These are phyloP conservation scores for Aciculosporium take DNA, from an alignment of 2,329 filamentous ascomycete genomes.

Conservation along the genomic window DNA sequence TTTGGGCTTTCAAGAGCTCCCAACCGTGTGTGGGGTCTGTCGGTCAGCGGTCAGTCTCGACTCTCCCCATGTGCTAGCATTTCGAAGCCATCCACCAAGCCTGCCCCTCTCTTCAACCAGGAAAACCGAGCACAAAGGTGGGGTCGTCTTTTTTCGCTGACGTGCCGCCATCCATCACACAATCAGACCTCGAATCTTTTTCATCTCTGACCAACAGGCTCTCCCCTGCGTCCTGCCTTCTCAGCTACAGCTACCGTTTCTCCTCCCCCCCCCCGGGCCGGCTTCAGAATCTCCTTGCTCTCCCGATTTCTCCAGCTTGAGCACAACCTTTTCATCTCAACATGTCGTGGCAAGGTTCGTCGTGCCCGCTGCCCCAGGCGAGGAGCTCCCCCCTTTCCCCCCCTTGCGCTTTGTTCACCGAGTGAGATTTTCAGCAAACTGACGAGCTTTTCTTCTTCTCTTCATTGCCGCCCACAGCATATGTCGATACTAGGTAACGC, in stretches of 20 bases:
- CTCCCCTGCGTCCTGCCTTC: background rate
- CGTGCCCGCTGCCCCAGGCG: constrained; percentile 9
- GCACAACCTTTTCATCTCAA: constrained; percentile 20
- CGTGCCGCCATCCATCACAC: constrained; percentile 4
- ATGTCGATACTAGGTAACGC: constrained; percentile 37
- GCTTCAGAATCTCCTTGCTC: constrained; percentile 1
- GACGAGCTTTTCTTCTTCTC: constrained; percentile 7
- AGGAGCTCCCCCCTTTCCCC: constrained; percentile 14
- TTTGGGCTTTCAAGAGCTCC: no score
- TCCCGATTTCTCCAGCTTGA: background rate
- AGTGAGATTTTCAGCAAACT: constrained; percentile 6
- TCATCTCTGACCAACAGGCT: background rate
- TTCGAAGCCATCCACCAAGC: no score
- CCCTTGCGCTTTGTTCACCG: constrained; percentile 7
- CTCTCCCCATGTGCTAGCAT: no score
- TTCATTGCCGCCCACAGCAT: constrained; percentile 30
- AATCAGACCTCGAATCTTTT: constrained; percentile 1
- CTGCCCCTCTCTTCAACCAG: no score
- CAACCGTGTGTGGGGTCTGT: no score
- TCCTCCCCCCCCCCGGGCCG: constrained; percentile 2
- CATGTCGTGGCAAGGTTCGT: constrained; percentile 65
- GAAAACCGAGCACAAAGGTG: no score
- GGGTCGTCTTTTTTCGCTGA: no score
- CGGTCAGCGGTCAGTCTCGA: no score
- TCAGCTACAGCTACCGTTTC: constrained; percentile 2